Conservation (phyloP, 1,139 yeast genomes). For the Hemisphaericaspora xylanilytica region DNA sequence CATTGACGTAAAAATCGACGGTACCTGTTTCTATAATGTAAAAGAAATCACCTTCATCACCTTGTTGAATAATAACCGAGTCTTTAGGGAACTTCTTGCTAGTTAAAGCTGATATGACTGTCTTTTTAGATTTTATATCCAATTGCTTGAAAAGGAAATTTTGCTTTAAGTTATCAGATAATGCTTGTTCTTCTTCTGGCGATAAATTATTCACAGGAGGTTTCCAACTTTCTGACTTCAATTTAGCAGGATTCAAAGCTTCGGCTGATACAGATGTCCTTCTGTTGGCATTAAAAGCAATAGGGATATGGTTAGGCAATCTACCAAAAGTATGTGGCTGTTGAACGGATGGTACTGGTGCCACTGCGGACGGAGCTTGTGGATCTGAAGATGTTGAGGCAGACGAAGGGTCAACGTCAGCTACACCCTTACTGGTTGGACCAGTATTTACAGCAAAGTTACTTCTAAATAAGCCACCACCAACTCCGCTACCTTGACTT, state of each 20-base stretch:
- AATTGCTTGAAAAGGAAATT: conserved; percentile 83
- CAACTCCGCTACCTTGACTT: conserved; percentile 7
- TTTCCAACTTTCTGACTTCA: conserved; percentile 62
- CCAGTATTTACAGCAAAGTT: conserved; percentile 40
- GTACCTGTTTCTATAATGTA: conserved; percentile 84
- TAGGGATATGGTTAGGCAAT: conserved; percentile 38
- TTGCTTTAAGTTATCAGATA: conserved; percentile 68
- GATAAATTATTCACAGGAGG: conserved; percentile 70
- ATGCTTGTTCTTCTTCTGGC: conserved; percentile 61
- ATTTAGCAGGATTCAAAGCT: conserved; percentile 58
- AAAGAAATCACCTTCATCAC: conserved; percentile 95
- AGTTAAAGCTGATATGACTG: conserved; percentile 78
- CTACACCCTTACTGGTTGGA: conserved; percentile 14
- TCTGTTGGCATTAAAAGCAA: conserved; percentile 72
- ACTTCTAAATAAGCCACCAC: conserved; percentile 38
- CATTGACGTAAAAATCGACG: conserved; percentile 79
- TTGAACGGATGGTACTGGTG: conserved; percentile 15
- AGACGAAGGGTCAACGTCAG: conserved; percentile 18
- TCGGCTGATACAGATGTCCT: conserved; percentile 89
- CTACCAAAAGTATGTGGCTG: conserved; percentile 17
- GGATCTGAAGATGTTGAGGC: conserved; percentile 4
- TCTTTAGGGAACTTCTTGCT: conserved; percentile 63
- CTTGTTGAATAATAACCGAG: conserved; percentile 78
- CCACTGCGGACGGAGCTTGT: conserved; percentile 15
- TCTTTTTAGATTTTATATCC: conserved; percentile 67